These are phyloP conservation scores for Plenodomus lindquistii DNA, from an alignment of 2,329 filamentous ascomycete genomes.

Conservation along the genomic window DNA sequence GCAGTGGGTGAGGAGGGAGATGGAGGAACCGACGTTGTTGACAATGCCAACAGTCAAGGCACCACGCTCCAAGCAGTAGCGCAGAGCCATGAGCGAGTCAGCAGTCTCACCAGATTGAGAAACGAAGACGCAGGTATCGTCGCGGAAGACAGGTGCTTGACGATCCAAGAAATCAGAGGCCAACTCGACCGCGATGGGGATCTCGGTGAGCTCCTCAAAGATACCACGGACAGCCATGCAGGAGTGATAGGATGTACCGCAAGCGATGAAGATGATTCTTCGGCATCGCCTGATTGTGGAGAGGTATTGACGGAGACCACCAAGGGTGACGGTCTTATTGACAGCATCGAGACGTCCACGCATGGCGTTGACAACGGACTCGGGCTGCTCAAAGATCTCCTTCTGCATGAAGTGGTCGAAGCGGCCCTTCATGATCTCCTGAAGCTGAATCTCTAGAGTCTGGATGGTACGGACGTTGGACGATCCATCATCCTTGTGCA, in stretches of 20 bases:
- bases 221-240: conserved; percentile 99
- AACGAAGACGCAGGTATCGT: conserved; percentile 98
- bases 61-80: conserved; percentile 97
- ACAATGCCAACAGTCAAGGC: conserved; percentile 97
- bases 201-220: conserved; percentile 97
- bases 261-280: conserved; percentile 98
- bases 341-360: conserved; percentile 92
- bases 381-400: conserved; percentile 99
- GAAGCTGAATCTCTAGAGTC: conserved; percentile 96
- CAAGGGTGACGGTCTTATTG: conserved; percentile 94
- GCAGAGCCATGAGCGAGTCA: conserved; percentile 93
- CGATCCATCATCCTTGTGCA: conserved; percentile 94
- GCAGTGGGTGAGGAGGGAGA: conserved; percentile 97
- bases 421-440: conserved; percentile 99
- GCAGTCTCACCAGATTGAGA: conserved; percentile 99
- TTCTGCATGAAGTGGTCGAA: conserved; percentile 99
- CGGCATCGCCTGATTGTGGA: conserved; percentile 94
- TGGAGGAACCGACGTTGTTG: conserved; percentile 97
- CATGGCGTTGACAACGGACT: conserved; percentile 99
- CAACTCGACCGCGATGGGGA: conserved; percentile 94
- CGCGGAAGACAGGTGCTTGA: conserved; percentile 96
- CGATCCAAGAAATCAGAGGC: conserved; percentile 98
- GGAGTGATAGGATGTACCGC: conserved; percentile 97
- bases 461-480: conserved; percentile 98
- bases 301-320: conserved; percentile 95